Conservation (phyloP, 495 filamentous ascomycete genomes). For the Talaromyces stipitatus region DNA sequence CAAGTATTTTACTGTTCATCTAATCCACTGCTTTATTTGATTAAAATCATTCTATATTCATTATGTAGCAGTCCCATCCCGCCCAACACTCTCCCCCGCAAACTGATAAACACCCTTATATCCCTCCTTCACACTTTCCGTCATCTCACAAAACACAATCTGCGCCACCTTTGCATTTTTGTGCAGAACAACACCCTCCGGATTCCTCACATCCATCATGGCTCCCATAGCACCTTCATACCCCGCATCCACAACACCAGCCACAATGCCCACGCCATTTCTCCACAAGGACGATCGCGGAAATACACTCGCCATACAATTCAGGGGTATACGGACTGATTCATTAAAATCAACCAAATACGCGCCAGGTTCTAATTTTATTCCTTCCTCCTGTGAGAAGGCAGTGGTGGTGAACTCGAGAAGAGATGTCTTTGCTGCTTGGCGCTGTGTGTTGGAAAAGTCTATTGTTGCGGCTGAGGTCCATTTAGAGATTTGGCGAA, state of each 20-base stretch:
- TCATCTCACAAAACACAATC: conserved; percentile 31
- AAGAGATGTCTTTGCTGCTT: conserved; percentile 16
- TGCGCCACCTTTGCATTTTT: conserved; percentile 27
- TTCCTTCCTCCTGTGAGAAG: not conserved
- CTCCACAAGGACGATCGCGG: conserved; percentile 31
- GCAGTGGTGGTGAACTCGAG: conserved; percentile 14
- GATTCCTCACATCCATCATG: conserved; percentile 34
- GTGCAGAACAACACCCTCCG: conserved; percentile 22
- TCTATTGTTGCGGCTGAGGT: conserved; percentile 33
- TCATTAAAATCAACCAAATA: conserved; percentile 44
- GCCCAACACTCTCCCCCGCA: conserved; percentile 19
- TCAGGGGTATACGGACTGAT: conserved; percentile 27
- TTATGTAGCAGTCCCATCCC: too few species aligned
- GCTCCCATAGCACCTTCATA: conserved; percentile 39
- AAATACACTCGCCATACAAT: conserved; percentile 34
- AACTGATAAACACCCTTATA: conserved; percentile 37
- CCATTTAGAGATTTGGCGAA: conserved; percentile 25
- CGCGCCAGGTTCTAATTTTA: conserved; percentile 22
- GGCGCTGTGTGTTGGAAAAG: conserved; percentile 33
- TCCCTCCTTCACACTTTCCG: conserved; percentile 25
- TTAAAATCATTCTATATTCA: not conserved
- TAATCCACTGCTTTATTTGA: not conserved
- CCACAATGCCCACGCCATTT: conserved; percentile 26
- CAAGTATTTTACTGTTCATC: not conserved
- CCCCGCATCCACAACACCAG: conserved; percentile 40